Percentiles rank a stretch among this genome's conserved stretches.
Conservation (phyloP, 2,329 filamentous ascomycete genomes). For the Paradendryphiella salina region DNA sequence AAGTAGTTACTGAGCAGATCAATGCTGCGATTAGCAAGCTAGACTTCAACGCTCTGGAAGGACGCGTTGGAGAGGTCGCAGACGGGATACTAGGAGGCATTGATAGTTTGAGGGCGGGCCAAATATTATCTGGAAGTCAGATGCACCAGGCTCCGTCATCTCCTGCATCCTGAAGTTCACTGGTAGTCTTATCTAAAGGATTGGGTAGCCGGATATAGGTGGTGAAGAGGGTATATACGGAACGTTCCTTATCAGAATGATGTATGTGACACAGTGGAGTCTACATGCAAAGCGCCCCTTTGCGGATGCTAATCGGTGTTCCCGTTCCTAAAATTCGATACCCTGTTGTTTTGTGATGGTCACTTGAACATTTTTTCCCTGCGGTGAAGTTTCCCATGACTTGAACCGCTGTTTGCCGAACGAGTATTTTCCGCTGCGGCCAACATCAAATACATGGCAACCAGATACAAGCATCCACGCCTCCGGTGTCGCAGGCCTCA, state of each 20-base stretch:
- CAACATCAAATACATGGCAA: not conserved
- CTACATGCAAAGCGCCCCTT: constrained; percentile 8
- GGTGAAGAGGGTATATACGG: constrained; percentile 26
- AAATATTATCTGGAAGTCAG: constrained; percentile 9
- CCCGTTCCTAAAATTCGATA: constrained; percentile 20
- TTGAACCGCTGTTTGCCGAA: constrained; percentile 30
- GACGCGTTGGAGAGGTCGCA: constrained; percentile 61
- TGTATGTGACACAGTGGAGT: constrained; percentile 16
- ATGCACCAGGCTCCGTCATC: constrained; percentile 1
- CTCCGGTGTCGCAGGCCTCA: constrained; percentile 7
- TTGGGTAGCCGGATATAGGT: constrained; percentile 31
- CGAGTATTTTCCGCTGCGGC: not conserved
- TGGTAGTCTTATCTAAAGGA: constrained; percentile 8
- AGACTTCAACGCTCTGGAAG: constrained; percentile 63
- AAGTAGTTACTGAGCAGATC: constrained; percentile 71
- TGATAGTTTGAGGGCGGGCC: constrained; percentile 26
- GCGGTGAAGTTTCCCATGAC: constrained; percentile 17
- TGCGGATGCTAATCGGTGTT: constrained; percentile 7
- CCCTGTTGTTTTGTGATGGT: constrained; percentile 21
- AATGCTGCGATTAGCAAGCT: constrained; percentile 68
- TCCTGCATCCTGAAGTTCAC: constrained; percentile 5
- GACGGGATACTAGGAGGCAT: constrained; percentile 43
- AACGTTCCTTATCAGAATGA: constrained; percentile 12
- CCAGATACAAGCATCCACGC: not conserved
- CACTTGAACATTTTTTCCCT: constrained; percentile 26